Evolutionary conservation across 1,284 basidiomycete genomes (phyloP).

Genomic region (Ustanciosporium gigantosporum): DNA sequence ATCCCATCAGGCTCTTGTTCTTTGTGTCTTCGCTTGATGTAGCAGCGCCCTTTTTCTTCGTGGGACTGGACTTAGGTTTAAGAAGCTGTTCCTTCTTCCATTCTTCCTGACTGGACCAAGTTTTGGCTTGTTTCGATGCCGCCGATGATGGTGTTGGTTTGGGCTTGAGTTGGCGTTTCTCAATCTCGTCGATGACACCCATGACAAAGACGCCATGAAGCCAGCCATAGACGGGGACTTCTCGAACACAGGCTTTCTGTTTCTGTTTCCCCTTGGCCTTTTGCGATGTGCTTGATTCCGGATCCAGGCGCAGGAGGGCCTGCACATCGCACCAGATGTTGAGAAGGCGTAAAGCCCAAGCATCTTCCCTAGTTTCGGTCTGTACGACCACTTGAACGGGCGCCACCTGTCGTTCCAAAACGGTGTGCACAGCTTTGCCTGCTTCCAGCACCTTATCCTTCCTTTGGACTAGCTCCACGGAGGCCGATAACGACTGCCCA

Average conservation of each 20-base stretch:
- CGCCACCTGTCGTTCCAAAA: constrained; percentile 75
- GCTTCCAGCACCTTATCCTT: constrained; percentile 33
- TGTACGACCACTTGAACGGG: constrained; percentile 65
- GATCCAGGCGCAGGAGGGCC: constrained; percentile 3
- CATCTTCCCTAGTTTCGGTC: constrained; percentile 68
- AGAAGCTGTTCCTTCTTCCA: constrained; percentile 34
- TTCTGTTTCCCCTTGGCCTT: constrained; percentile 3
- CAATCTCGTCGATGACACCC: constrained; percentile 56
- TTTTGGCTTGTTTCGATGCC: constrained; percentile 1
- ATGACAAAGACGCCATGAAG: constrained; percentile 44
- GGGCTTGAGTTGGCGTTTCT: constrained; percentile 3
- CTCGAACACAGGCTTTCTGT: constrained; percentile 24
- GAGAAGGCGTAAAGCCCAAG: constrained; percentile 71
- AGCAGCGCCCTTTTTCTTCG: constrained; percentile 6
- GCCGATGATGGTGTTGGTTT: not conserved
- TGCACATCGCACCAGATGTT: constrained; percentile 37
- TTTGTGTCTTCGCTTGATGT: not conserved
- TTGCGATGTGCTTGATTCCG: not conserved
- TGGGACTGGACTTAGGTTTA: constrained; percentile 6
- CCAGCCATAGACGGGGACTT: constrained; percentile 53
- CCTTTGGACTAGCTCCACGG: constrained; percentile 11
- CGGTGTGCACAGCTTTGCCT: constrained; percentile 71
- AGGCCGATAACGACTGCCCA: constrained; percentile 31
- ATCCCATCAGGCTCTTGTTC: constrained; percentile 1
- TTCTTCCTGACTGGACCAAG: constrained; percentile 42